phyloP scores from a whole-genome alignment of 2,329 filamentous ascomycete species.

The Sporothrix curviconia region DNA sequence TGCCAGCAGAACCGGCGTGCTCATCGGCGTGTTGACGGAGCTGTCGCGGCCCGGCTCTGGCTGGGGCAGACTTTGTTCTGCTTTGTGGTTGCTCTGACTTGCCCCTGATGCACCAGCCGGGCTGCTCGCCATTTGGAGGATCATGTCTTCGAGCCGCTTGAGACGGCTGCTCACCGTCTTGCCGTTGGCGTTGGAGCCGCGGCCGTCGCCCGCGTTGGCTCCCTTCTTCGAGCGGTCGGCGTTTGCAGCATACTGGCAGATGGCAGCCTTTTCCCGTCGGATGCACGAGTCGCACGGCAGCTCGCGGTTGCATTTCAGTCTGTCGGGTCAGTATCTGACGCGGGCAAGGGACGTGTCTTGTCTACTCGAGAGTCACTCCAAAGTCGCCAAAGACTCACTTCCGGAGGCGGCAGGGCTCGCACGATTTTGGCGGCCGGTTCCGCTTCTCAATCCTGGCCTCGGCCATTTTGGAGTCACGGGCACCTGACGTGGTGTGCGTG shows the following conservation, averaged over 20 bases:
- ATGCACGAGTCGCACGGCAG: constrained; percentile 29
- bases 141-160: constrained; percentile 26
- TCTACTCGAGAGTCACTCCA: too few relatives aligned
- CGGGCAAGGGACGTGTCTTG: too few relatives aligned
- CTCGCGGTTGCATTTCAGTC: constrained; percentile 28
- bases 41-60: too few relatives aligned
- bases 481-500: too few relatives aligned
- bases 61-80: too few relatives aligned
- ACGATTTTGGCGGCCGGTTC: constrained; percentile 30
- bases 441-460: constrained; percentile 27
- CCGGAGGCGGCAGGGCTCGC: constrained; percentile 29
- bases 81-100: not conserved
- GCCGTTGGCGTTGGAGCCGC: not conserved
- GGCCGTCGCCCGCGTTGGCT: not conserved
- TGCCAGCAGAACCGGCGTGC: too few relatives aligned
- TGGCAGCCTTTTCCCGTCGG: constrained; percentile 20
- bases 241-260: constrained; percentile 28
- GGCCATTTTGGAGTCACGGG: not conserved
- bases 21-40: not conserved
- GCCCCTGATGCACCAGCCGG: not conserved
- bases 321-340: constrained; percentile 10
- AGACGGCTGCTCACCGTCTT: constrained; percentile 21
- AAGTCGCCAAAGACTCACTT: constrained; percentile 24
- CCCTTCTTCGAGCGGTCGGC: constrained; percentile 21
- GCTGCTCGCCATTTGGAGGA: constrained; percentile 17